Percentiles rank a stretch among this genome's conserved stretches.
Evolutionary conservation across 768 basidiomycete species (phyloP).

Genomic region (Candolleomyces aberdarensis): DNA sequence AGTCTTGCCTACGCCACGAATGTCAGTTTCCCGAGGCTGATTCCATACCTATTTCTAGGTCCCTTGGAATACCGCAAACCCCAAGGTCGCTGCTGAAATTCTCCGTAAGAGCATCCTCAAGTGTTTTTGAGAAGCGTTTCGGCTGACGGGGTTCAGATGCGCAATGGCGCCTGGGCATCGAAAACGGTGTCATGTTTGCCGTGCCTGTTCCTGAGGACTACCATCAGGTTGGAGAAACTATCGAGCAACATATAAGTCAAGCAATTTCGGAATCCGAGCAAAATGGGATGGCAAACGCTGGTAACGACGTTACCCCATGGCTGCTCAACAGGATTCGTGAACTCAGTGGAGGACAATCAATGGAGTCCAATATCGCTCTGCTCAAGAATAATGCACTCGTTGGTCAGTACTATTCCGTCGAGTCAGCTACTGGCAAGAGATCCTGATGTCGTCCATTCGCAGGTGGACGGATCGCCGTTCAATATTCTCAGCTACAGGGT

Average conservation of each 20-base stretch:
- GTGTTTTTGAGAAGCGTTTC: neutral
- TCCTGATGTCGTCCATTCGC: constrained; percentile 9
- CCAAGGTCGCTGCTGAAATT: constrained; percentile 66
- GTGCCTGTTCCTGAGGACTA: constrained; percentile 85
- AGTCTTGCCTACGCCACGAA: constrained; percentile 5
- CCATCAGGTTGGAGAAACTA: constrained; percentile 57
- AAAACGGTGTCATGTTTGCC: constrained; percentile 78
- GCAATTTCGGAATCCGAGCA: constrained; percentile 82
- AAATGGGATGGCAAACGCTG: constrained; percentile 72
- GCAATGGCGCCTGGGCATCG: constrained; percentile 66
- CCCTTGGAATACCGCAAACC: constrained; percentile 72
- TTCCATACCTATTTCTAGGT: constrained; percentile 44
- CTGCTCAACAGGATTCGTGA: constrained; percentile 79
- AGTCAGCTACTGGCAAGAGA: neutral
- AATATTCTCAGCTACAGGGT: constrained; percentile 55
- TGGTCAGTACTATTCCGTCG: constrained; percentile 46
- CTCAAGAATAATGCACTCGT: constrained; percentile 85
- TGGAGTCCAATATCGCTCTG: constrained; percentile 79
- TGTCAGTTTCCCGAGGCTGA: neutral
- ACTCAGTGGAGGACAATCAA: constrained; percentile 71
- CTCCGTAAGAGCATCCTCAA: constrained; percentile 49
- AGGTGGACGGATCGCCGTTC: constrained; percentile 79
- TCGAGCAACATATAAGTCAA: constrained; percentile 79
- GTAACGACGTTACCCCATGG: constrained; percentile 97
- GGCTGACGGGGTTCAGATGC: constrained; percentile 44